A percentile compares a stretch with the other conserved stretches of the same genome.
Conservation (phyloP, 805 yeast genomes). For the Candida pini region DNA sequence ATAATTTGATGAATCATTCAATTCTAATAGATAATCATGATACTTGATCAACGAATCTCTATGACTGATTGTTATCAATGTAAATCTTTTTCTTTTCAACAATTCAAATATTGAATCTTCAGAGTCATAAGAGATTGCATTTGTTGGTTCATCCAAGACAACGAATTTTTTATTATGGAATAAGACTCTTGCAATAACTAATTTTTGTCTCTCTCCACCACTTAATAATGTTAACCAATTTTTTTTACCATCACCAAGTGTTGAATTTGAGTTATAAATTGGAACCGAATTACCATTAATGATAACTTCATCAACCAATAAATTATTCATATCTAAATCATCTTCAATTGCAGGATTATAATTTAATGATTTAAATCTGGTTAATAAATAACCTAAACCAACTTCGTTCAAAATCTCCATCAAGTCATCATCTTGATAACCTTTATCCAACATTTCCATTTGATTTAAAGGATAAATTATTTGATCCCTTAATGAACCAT, state of each 20-base stretch:
- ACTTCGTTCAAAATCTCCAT: conserved; percentile 67
- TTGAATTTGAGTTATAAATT: conserved; percentile 22
- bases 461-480: conserved; percentile 81
- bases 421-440: conserved; percentile 64
- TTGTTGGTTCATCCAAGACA: conserved; percentile 88
- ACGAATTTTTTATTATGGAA: conserved; percentile 79
- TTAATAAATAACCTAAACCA: conserved; percentile 71
- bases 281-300: conserved; percentile 21
- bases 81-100: conserved; percentile 62
- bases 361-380: conserved; percentile 51
- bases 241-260: conserved; percentile 25
- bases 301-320: conserved; percentile 21
- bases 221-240: conserved; percentile 84
- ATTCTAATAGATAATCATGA: conserved; percentile 70
- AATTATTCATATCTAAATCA: conserved; percentile 4
- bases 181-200: conserved; percentile 79
- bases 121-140: conserved; percentile 84
- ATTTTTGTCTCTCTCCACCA: conserved; percentile 94
- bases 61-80: conserved; percentile 77
- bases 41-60: conserved; percentile 80
- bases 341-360: conserved; percentile 29
- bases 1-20: conserved; percentile 56
- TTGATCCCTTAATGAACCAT: conserved; percentile 85
- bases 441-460: conserved; percentile 68
- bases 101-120: conserved; percentile 82